Conservation (phyloP, 2,329 filamentous ascomycete species). For the Cercospora sojina region DNA sequence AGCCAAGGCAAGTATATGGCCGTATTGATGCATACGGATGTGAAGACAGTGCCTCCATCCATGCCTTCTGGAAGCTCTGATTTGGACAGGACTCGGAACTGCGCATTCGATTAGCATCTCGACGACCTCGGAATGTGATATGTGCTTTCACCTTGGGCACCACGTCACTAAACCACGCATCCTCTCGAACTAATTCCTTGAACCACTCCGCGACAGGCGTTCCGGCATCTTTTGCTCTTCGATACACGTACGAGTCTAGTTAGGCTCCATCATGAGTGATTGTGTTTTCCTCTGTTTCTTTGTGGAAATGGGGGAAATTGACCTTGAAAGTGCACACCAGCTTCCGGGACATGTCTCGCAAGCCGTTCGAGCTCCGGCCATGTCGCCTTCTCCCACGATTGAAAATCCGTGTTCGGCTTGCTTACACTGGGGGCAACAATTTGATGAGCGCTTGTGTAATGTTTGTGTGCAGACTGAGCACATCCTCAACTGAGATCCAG, state of each 20-base stretch:
- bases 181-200: conserved; percentile 60
- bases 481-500: neutral
- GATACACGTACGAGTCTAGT: conserved; percentile 57
- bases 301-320: too few species aligned
- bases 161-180: conserved; percentile 72
- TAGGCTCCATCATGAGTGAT: neutral
- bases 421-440: conserved; percentile 36
- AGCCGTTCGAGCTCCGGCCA: conserved; percentile 48
- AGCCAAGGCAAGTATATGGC: conserved; percentile 86
- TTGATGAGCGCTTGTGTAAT: conserved; percentile 19
- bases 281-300: too few species aligned
- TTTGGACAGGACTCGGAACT: conserved; percentile 38
- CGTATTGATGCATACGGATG: conserved; percentile 87
- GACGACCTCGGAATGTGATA: neutral
- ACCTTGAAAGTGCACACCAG: conserved; percentile 74
- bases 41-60: conserved; percentile 73
- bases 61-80: conserved; percentile 58
- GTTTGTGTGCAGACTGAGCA: neutral
- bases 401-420: conserved; percentile 42
- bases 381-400: conserved; percentile 45
- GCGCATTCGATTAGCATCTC: conserved; percentile 8
- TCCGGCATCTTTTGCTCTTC: conserved; percentile 61
- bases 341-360: conserved; percentile 65
- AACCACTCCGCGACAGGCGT: conserved; percentile 59
- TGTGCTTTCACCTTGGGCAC: conserved; percentile 64